Base-by-base conservation (phyloP, 768 basidiomycete genomes). In the Boletus tomentosulus region DNA sequence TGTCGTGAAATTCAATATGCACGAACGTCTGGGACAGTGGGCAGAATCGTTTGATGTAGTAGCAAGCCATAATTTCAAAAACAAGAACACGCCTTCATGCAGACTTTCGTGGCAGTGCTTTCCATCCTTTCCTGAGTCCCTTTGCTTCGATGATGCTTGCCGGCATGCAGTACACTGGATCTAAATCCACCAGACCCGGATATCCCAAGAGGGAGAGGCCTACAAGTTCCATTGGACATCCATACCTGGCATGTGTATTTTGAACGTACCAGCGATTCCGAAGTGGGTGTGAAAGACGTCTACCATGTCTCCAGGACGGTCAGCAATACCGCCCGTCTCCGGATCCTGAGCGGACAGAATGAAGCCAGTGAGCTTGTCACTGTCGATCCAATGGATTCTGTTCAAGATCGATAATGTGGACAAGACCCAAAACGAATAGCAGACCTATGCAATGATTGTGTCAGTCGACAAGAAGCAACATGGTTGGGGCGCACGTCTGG, bases 261-360 rank as follows among this genome's bases (percentile, higher is more conserved):
- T 34, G 1, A 8, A 54, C 69, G 67, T 31, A 80, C 92, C 94
- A 56, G 93, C 92, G 2, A 98, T 73, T 1, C 97, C 97, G 59
- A 99, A 99, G 11, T 78, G 70, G 0, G 96, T 98, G 64, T 99
- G 96, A 71, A 97, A 99, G n/a, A 99, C 95, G 63, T 99, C 97
- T 2, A 84, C 84, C 82, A 94, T 87, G 67, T 99, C 85, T 0
- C 91, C 94, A 1, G 92, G 91, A 42, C 97, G 75, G 69, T 99
- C 97, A 0, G 94, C 87, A 27, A 98, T 97, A 0, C 97, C 97
- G 3, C 97, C 97, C 6, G 76, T 81, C 59, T 98, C 95, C 0
- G 79, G 74, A 64, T 98, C 97, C 87, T 98, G 73, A 6, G 94
- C 87, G 15, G 87, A 87, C 8, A 98, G 77, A 53, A 99, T 96